Percentiles rank a stretch among this genome's conserved stretches.
These are phyloP conservation scores for Alternaria ventricosa DNA, from an alignment of 2,329 filamentous ascomycete species.

Conservation along the genomic window DNA sequence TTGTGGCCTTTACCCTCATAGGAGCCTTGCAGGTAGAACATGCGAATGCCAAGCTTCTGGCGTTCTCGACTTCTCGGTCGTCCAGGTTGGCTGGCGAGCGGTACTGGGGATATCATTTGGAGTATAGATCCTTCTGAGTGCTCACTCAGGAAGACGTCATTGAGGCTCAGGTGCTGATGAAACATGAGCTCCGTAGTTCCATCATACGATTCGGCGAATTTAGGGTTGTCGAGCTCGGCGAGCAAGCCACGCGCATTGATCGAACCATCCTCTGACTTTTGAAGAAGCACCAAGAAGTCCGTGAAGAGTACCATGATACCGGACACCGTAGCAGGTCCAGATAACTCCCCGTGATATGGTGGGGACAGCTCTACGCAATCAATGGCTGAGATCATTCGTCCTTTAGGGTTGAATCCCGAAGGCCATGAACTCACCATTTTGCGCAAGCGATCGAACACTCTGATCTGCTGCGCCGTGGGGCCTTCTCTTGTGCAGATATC, in stretches of 20 bases:
- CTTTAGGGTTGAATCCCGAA: constrained; percentile 70
- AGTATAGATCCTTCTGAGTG: constrained; percentile 65
- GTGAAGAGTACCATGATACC: constrained; percentile 85
- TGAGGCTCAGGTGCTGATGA: constrained; percentile 72
- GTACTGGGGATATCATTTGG: constrained; percentile 68
- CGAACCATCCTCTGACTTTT: constrained; percentile 68
- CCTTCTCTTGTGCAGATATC: constrained; percentile 95
- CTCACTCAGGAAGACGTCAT: constrained; percentile 75
- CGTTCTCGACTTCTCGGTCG: constrained; percentile 43
- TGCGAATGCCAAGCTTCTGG: constrained; percentile 40
- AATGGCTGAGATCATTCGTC: constrained; percentile 79
- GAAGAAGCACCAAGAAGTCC: constrained; percentile 78
- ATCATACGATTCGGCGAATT: constrained; percentile 48
- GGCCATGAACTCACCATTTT: constrained; percentile 83
- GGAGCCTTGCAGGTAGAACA: constrained; percentile 73
- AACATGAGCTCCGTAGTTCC: constrained; percentile 71
- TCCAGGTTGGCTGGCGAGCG: constrained; percentile 29
- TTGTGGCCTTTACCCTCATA: constrained; percentile 80
- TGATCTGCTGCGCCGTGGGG: constrained; percentile 71
- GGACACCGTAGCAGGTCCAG: constrained; percentile 54
- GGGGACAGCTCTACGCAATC: constrained; percentile 80
- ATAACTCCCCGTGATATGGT: constrained; percentile 66
- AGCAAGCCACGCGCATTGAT: constrained; percentile 78
- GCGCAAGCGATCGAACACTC: constrained; percentile 74
- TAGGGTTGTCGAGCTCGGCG: constrained; percentile 83